Base-by-base conservation (phyloP, 768 basidiomycete species). In the Boletus subparvulus region DNA sequence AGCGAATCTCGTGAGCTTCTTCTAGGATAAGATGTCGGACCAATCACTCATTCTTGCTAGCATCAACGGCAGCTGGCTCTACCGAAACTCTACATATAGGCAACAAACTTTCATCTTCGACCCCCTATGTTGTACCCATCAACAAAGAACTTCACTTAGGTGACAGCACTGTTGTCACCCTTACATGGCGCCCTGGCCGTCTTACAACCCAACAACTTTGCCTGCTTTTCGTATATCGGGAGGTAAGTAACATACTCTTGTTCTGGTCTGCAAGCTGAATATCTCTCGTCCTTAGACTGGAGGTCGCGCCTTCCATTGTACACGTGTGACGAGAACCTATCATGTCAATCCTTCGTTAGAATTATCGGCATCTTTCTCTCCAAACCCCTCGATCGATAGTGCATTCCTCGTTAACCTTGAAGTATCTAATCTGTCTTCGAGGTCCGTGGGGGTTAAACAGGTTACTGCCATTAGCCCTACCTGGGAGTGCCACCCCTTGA, bases 171-270 rank as follows among this genome's bases (percentile, higher is more conserved):
- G 75, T 82, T 42, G 53, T 90, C n/a, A 74, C 80, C 6, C 48
- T 92, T 24, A 68, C 79, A 4, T 63, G 87, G 47, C 83, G 87
- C 59, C 83, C 83, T 5, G 75, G 80, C 48, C 62, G 67, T 0
- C 54, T 72, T 7, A 84, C 81, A 26, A 73, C 74, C 40, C 77
- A 79, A 37, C 80, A 84, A 45, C 73, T 93, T 12, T 77, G 74
- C 51, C 61, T 90, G 9, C 70, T 94, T 14, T 81, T 93, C 67
- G 78, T 84, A 0, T 91, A 84, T 73, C 80, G 87, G 62, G 81
- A 85, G 73, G 86, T 84, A 64, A 59, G 70, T 48, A 13, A 14
- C 17, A 30, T 35, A 24, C n/a, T 24, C 28, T 13, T 49, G 17
- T 19, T 24, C 35, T 28, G 8, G 12, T 43, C 30, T 47, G 16